A percentile compares a stretch with the other conserved stretches of the same genome.
Conservation (phyloP, 2,329 filamentous ascomycete genomes). For the Atkinsonella hypoxylon region DNA sequence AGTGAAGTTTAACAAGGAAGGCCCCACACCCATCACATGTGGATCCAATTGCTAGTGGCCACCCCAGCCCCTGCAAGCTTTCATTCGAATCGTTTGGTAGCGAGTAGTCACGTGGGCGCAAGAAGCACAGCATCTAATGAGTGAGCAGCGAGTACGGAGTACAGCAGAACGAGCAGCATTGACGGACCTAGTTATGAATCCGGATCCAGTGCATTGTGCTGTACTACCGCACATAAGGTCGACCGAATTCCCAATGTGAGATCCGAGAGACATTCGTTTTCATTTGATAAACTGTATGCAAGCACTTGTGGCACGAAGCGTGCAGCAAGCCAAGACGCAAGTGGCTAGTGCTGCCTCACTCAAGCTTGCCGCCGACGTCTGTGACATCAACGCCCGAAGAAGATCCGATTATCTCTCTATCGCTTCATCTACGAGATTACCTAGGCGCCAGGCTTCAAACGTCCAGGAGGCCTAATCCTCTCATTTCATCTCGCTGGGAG, state of each 20-base stretch:
- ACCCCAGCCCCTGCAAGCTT: not conserved
- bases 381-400: conserved; percentile 14
- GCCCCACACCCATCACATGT: not conserved
- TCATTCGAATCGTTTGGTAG: not conserved
- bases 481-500: conserved; percentile 1
- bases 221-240: too few species aligned
- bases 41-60: not conserved
- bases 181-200: too few species aligned
- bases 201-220: too few species aligned
- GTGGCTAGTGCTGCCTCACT: not conserved
- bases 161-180: too few species aligned
- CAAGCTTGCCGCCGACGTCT: not conserved
- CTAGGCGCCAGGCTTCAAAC: not conserved
- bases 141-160: too few species aligned
- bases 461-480: not conserved
- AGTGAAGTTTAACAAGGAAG: not conserved
- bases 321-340: not conserved
- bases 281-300: too few species aligned
- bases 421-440: conserved; percentile 6
- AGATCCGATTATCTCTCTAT: conserved; percentile 14
- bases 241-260: not conserved
- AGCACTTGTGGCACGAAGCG: too few species aligned
- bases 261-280: too few species aligned
- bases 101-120: not conserved
- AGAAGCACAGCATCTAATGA: too few species aligned